These are phyloP conservation scores for Gorgonomyces haynaldii DNA, from an alignment of 192 early-diverging fungal genomes.

Conservation along the genomic window DNA sequence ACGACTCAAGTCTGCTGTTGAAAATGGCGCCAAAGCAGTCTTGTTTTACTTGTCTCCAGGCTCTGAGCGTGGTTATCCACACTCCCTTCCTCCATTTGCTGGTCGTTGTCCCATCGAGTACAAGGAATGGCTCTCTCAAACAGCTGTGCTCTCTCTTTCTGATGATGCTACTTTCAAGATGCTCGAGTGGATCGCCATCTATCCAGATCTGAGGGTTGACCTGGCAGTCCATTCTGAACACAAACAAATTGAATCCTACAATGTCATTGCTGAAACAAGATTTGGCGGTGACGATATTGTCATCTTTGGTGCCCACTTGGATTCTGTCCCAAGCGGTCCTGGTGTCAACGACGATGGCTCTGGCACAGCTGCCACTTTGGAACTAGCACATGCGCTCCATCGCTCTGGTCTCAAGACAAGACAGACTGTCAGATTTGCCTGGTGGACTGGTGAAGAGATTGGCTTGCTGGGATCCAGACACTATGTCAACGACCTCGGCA, in stretches of 20 bases:
- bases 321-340: conserved; percentile 29
- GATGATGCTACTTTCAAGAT: conserved; percentile 11
- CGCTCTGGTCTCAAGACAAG: conserved; percentile 13
- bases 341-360: conserved; percentile 42
- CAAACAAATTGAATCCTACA: conserved; percentile 12
- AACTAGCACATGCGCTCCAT: conserved; percentile 20
- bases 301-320: conserved; percentile 27
- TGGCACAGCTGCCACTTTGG: conserved; percentile 26
- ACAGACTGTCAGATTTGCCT: conserved; percentile 22
- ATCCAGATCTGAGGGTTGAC: conserved; percentile 4
- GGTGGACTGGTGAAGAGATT: conserved; percentile 29
- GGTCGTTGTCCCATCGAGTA: conserved; percentile 3
- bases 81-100: conserved; percentile 8
- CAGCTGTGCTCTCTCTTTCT: conserved; percentile 4
- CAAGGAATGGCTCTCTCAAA: conserved; percentile 1
- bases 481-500: conserved; percentile 29
- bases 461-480: conserved; percentile 24
- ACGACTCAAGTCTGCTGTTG: conserved; percentile 6
- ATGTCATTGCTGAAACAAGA: conserved; percentile 22
- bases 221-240: conserved; percentile 5
- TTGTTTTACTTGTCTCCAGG: conserved; percentile 8
- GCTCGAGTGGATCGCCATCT: conserved; percentile 8
- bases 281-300: conserved; percentile 18
- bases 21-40: conserved; percentile 13
- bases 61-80: conserved; percentile 3